These are phyloP conservation scores for Ogataea haglerorum DNA, from an alignment of 805 yeast genomes.

Conservation along the genomic window DNA sequence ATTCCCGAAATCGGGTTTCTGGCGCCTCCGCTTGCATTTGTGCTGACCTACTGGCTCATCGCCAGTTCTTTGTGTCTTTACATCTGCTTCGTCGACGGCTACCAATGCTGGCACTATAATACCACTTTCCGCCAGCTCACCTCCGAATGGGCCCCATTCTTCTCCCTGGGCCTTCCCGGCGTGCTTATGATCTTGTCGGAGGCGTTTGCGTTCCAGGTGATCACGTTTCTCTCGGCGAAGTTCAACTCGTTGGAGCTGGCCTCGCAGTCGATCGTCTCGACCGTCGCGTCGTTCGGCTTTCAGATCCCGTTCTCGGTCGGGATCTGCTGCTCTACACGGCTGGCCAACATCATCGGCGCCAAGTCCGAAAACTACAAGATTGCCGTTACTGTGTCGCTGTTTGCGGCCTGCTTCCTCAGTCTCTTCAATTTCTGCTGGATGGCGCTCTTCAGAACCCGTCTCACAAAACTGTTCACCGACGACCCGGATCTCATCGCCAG, in stretches of 20 bases:
- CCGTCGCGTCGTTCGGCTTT: slow-evolving; percentile 47
- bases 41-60: slow-evolving; percentile 68
- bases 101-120: slow-evolving; percentile 55
- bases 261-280: slow-evolving; percentile 50
- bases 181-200: slow-evolving; percentile 55
- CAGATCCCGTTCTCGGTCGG: slow-evolving; percentile 52
- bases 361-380: slow-evolving; percentile 35
- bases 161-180: slow-evolving; percentile 48
- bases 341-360: slow-evolving; percentile 53
- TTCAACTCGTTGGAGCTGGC: slow-evolving; percentile 48
- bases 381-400: slow-evolving; percentile 37
- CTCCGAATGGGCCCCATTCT: slow-evolving; percentile 40
- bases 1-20: slow-evolving; percentile 63
- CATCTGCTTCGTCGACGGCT: slow-evolving; percentile 56
- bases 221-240: slow-evolving; percentile 47
- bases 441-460: slow-evolving; percentile 34
- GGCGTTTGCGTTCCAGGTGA: slow-evolving; percentile 52
- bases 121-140: slow-evolving; percentile 33
- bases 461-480: slow-evolving; percentile 42
- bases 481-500: slow-evolving; percentile 37
- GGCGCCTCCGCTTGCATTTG: slow-evolving; percentile 72
- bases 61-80: slow-evolving; percentile 50
- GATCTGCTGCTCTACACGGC: slow-evolving; percentile 49
- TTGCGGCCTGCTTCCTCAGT: slow-evolving; percentile 34
- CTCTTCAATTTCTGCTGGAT: slow-evolving; percentile 38